Conservation (phyloP, 2,329 filamentous ascomycete genomes). For the Alternaria hordeiaustralica region DNA sequence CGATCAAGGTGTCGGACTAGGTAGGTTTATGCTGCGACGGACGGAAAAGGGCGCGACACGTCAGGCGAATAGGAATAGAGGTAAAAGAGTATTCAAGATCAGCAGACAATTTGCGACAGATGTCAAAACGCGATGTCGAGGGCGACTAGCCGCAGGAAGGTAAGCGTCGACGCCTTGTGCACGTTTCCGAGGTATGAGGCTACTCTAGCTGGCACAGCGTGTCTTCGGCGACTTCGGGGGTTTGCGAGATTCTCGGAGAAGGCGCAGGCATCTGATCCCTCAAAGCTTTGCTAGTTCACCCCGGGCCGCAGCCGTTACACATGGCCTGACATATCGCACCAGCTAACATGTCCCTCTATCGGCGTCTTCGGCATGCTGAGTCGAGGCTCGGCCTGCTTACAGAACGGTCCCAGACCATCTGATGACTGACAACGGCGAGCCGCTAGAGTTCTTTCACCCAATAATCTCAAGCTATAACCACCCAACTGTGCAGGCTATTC, state of each 20-base stretch:
- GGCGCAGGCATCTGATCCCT: not conserved
- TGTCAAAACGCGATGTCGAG: conserved; percentile 28
- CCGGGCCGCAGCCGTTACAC: conserved; percentile 14
- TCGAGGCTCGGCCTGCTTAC: conserved; percentile 20
- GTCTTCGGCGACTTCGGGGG: conserved; percentile 5
- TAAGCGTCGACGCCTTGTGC: conserved; percentile 11
- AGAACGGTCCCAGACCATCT: conserved; percentile 3
- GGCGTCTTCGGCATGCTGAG: conserved; percentile 22
- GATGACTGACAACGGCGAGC: not conserved
- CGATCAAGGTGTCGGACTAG: conserved; percentile 1
- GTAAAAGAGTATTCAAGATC: conserved; percentile 21
- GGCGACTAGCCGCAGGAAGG: conserved; percentile 27
- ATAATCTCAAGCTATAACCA: not conserved
- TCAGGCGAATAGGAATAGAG: conserved; percentile 13
- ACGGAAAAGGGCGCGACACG: not conserved
- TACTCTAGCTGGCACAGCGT: conserved; percentile 1
- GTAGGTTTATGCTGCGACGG: conserved; percentile 1
- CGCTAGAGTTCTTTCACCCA: not conserved
- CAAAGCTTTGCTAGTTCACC: conserved; percentile 7
- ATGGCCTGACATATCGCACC: not conserved
- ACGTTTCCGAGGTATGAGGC: conserved; percentile 1
- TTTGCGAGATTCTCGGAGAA: conserved; percentile 8
- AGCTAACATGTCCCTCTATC: conserved; percentile 16
- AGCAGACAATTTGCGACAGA: conserved; percentile 42
- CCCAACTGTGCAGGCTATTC: not conserved